phyloP scores from a whole-genome alignment of 495 filamentous ascomycete genomes.

The Sabuloglossum arenarium region DNA sequence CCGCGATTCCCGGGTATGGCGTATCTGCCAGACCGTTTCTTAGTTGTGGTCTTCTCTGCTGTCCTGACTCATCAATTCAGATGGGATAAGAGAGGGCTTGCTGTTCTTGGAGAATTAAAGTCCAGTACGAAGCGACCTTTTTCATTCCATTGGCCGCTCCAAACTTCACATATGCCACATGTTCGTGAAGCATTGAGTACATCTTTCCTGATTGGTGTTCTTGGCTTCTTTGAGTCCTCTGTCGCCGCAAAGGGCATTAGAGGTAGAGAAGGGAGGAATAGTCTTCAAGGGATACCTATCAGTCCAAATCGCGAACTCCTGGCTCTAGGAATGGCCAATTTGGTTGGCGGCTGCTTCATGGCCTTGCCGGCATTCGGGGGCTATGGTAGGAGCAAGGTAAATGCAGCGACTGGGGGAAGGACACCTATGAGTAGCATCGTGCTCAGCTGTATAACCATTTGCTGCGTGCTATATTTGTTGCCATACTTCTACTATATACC shows the following conservation, averaged over 20 bases:
- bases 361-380: constrained; percentile 86
- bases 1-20: constrained; percentile 62
- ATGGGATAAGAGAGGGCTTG: constrained; percentile 67
- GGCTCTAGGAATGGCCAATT: constrained; percentile 74
- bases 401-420: constrained; percentile 70
- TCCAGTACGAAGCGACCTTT: constrained; percentile 46
- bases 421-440: constrained; percentile 85
- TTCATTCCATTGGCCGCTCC: constrained; percentile 69
- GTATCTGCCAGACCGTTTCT: constrained; percentile 81
- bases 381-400: constrained; percentile 91
- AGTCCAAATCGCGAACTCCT: constrained; percentile 91
- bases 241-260: constrained; percentile 89
- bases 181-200: constrained; percentile 78
- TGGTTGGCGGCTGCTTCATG: constrained; percentile 80
- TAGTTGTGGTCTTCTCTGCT: constrained; percentile 74
- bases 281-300: constrained; percentile 52
- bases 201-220: constrained; percentile 77
- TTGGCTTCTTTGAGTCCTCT: constrained; percentile 96
- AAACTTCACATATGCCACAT: constrained; percentile 48
- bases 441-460: constrained; percentile 58
- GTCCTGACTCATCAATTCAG: constrained; percentile 55
- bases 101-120: constrained; percentile 63
- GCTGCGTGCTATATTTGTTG: constrained; percentile 60
- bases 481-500: constrained; percentile 91
- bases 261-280: constrained; percentile 31